phyloP scores from a whole-genome alignment of 257 asterid genomes.

The Solanum corneliomulleri region DNA sequence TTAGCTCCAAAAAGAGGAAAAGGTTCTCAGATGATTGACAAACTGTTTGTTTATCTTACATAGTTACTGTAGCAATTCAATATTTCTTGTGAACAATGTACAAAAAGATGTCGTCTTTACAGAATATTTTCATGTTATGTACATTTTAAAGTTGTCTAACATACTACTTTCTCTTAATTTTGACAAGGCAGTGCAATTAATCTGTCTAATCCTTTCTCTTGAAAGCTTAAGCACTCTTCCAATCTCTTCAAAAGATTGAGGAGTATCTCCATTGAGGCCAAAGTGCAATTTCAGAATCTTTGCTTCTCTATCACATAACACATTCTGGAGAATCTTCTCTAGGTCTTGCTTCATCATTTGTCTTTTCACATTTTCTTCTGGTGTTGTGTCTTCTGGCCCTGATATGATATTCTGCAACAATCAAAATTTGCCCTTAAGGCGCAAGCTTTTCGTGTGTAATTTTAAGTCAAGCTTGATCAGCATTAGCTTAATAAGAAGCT shows the following conservation, averaged over 20 bases:
- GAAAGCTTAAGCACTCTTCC: slow-evolving; percentile 41
- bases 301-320: slow-evolving; percentile 43
- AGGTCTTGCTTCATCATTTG: slow-evolving; percentile 24
- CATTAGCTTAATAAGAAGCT: not conserved
- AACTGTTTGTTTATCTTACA: not conserved
- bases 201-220: slow-evolving; percentile 69
- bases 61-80: not conserved
- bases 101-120: not conserved
- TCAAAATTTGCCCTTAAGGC: not conserved
- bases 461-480: not conserved
- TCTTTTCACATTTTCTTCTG: slow-evolving; percentile 49
- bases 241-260: slow-evolving; percentile 52
- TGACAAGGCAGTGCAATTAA: slow-evolving; percentile 34
- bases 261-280: slow-evolving; percentile 38
- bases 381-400: slow-evolving; percentile 44
- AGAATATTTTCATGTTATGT: slow-evolving; percentile 15
- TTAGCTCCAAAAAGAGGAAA: not conserved
- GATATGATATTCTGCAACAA: slow-evolving; percentile 33
- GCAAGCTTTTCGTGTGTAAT: not conserved
- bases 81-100: not conserved
- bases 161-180: slow-evolving; percentile 22
- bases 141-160: slow-evolving; percentile 22
- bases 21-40: not conserved
- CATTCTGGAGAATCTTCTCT: slow-evolving; percentile 23
- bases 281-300: slow-evolving; percentile 31